Conservation (phyloP, 2,329 filamentous ascomycete genomes). For the Saccharata proteae region DNA sequence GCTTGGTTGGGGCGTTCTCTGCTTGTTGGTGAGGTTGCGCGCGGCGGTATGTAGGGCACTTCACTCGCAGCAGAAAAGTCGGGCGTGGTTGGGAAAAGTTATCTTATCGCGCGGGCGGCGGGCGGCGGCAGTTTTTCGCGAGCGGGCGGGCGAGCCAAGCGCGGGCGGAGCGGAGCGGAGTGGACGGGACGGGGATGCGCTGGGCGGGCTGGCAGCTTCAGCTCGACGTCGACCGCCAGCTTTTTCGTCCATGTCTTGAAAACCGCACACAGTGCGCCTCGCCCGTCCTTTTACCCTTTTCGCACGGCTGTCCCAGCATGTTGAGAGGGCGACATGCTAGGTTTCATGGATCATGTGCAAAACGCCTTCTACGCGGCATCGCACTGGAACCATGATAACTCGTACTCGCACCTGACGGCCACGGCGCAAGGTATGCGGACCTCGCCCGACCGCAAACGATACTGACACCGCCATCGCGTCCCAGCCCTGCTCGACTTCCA, state of each 20-base stretch:
- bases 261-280: too few relatives aligned
- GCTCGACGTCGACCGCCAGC: too few relatives aligned
- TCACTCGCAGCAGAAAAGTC: not conserved
- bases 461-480: conserved; percentile 10
- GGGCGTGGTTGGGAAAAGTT: conserved; percentile 9
- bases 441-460: conserved; percentile 4
- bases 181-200: too few relatives aligned
- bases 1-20: conserved; percentile 5
- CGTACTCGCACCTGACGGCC: conserved; percentile 74
- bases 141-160: not conserved
- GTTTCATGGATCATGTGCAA: conserved; percentile 97
- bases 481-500: conserved; percentile 76
- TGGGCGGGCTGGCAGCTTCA: too few relatives aligned
- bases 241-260: too few relatives aligned
- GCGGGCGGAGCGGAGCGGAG: conserved; percentile 4
- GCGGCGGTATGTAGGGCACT: not conserved
- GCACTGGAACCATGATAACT: conserved; percentile 84
- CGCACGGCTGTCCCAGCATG: conserved; percentile 4
- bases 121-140: conserved; percentile 7
- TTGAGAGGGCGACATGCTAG: conserved; percentile 51
- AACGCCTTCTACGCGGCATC: conserved; percentile 78
- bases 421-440: conserved; percentile 59
- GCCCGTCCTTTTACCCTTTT: conserved; percentile 1
- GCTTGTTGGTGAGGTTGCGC: conserved; percentile 2
- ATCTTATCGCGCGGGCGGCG: conserved; percentile 6